Evolutionary conservation across 1,284 basidiomycete species (phyloP).

Genomic region (Ustilago curta): DNA sequence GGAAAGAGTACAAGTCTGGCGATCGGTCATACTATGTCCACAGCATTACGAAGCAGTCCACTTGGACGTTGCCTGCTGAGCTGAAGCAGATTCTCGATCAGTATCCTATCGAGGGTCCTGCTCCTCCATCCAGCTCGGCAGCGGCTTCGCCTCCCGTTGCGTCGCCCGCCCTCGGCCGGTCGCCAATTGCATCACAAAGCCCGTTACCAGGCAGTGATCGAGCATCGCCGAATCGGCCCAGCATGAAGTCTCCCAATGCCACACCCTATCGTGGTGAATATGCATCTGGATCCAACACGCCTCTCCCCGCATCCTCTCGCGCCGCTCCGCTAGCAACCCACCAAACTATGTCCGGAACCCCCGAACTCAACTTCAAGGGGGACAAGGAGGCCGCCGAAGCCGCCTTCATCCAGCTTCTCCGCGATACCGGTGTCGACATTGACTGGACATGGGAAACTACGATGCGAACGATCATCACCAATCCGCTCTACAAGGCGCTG

Average conservation of each 20-base stretch:
- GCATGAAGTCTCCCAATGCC: constrained; percentile 8
- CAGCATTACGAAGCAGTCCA: constrained; percentile 65
- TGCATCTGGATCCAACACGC: constrained; percentile 34
- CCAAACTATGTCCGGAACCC: constrained; percentile 30
- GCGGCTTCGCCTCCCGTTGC: constrained; percentile 9
- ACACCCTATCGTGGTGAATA: neutral
- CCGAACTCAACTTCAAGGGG: constrained; percentile 72
- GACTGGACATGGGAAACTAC: constrained; percentile 98
- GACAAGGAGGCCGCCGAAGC: constrained; percentile 90
- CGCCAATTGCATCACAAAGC: constrained; percentile 16
- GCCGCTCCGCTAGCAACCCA: constrained; percentile 1
- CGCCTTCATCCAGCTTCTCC: constrained; percentile 89
- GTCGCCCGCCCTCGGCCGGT: constrained; percentile 16
- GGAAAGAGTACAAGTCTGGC: constrained; percentile 67
- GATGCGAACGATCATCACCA: constrained; percentile 96
- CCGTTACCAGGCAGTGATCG: constrained; percentile 10
- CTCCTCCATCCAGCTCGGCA: constrained; percentile 7
- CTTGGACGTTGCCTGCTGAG: constrained; percentile 64
- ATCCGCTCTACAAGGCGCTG: constrained; percentile 94
- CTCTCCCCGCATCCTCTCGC: constrained; percentile 6
- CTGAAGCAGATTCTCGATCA: constrained; percentile 61
- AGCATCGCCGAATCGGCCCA: constrained; percentile 12
- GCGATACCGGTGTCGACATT: constrained; percentile 87
- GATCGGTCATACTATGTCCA: constrained; percentile 68
- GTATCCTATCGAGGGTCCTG: constrained; percentile 31